Base-by-base conservation (phyloP, 225 moss, liverwort and hornwort species). In the Rhytidiadelphus loreus region DNA sequence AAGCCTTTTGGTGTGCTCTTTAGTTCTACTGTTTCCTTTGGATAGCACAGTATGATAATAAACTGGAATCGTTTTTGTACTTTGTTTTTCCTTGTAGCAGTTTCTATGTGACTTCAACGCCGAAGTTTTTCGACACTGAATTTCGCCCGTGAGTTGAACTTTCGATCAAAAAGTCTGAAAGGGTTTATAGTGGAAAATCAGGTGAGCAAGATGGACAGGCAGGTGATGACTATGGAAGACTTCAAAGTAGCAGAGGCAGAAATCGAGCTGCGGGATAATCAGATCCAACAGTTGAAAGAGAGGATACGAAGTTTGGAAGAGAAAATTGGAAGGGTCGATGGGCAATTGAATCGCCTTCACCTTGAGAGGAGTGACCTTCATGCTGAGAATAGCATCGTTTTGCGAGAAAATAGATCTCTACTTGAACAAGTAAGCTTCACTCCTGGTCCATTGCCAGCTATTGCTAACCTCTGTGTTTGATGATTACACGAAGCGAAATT, bases 341-440 rank as follows among this genome's bases (percentile, higher is more conserved):
- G 87, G 37, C 94, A 97, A 83, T 82, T 96, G 74, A 81, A 81
- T 81, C 77, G 84, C 37, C 89, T 89, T 82, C 95, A 95, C 66
- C 64, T 90, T 56, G 95, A 90, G 63, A 86, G 92, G 82, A 91
- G 86, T 80, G 87, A 90, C 72, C 88, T 98, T 79, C 95, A 92
- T 73, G 90, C 87, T 58, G 96, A 97, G 66, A 97, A 95, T 81
- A 92, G 89, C 29, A 94, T 95, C 71, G 93, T 95, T 75, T 87
- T 98, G 83, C 93, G 90, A 84, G 96, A 98, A 89, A 94, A 95
- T 71, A 92, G 93, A 73, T 81, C 94, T 87, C 92, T 96, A 39
- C 91, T 96, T 60, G 95, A 95, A 60, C 96, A 98, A 93, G 98
- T 96, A 90, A 86, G 77, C 84, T 82, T n/a, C 53, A 71, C 10